These are phyloP conservation scores for Spathaspora gorwiae DNA, from an alignment of 805 yeast genomes.

Conservation along the genomic window DNA sequence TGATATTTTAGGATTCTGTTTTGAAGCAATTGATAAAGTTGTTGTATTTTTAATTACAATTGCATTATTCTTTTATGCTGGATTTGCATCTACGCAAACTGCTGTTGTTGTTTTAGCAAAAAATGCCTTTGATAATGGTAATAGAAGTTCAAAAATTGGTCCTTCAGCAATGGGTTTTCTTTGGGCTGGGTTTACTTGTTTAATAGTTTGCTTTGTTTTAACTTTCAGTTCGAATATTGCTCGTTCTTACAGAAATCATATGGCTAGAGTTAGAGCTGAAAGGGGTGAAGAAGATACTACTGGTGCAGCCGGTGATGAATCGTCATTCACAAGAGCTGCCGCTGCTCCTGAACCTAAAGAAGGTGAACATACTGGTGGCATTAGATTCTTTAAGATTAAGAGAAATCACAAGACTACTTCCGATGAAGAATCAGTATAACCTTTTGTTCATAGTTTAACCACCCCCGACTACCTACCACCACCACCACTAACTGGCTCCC, in stretches of 20 bases:
- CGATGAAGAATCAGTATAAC: slow-evolving; percentile 20
- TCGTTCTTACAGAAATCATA: slow-evolving; percentile 49
- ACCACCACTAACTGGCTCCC: neutral
- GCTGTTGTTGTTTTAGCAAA: slow-evolving; percentile 75
- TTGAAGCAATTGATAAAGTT: slow-evolving; percentile 50
- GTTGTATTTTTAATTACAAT: slow-evolving; percentile 47
- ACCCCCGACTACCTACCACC: too few species aligned
- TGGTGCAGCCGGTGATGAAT: slow-evolving; percentile 28
- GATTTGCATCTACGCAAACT: slow-evolving; percentile 68
- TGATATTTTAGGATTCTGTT: slow-evolving; percentile 53
- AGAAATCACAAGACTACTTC: slow-evolving; percentile 39
- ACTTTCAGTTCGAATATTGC: slow-evolving; percentile 48
- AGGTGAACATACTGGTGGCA: slow-evolving; percentile 49
- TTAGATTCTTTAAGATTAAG: slow-evolving; percentile 73
- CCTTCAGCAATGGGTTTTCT: slow-evolving; percentile 54
- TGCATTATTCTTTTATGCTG: slow-evolving; percentile 51
- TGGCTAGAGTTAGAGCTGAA: slow-evolving; percentile 31
- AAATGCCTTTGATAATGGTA: slow-evolving; percentile 55
- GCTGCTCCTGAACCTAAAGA: slow-evolving; percentile 22
- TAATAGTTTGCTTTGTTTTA: slow-evolving; percentile 47
- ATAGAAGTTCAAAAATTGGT: slow-evolving; percentile 47
- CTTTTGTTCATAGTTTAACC: too few species aligned
- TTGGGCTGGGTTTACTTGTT: slow-evolving; percentile 65
- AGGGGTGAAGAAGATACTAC: slow-evolving; percentile 18
- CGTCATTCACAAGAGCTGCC: slow-evolving; percentile 39